Percentiles rank a stretch among this genome's conserved stretches.
Conservation (phyloP, 225 moss, liverwort and hornwort genomes). For the Polytrichum formosum region DNA sequence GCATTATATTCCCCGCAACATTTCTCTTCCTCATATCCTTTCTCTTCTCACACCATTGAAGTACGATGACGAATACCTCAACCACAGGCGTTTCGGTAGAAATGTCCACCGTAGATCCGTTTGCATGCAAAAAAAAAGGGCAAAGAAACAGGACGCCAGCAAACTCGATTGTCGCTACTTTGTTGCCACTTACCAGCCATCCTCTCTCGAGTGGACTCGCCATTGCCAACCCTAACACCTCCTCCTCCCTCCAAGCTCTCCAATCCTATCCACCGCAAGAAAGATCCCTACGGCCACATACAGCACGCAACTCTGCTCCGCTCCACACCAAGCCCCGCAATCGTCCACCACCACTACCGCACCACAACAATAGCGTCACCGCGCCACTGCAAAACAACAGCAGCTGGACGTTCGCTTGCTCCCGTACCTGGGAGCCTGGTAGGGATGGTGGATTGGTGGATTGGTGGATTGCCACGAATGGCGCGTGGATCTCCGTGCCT, state of each 20-base stretch:
- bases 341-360: no score
- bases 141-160: no score
- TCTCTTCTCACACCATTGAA: background rate
- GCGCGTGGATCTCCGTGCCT: no score
- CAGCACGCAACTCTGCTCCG: no score
- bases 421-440: no score
- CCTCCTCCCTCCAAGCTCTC: background rate
- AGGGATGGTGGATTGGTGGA: no score
- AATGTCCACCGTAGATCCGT: background rate
- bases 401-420: no score
- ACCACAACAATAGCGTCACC: no score
- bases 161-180: background rate
- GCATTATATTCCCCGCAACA: background rate
- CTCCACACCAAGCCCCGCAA: no score
- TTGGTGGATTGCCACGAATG: no score
- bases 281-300: no score
- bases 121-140: background rate
- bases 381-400: no score
- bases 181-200: slow-evolving; percentile 10
- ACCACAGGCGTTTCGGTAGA: background rate
- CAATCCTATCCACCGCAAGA: background rate
- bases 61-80: background rate
- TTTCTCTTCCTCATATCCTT: background rate
- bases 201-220: slow-evolving; percentile 5
- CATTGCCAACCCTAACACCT: slow-evolving; percentile 4